Evolutionary conservation across 192 early-diverging fungal genomes (phyloP), one percentile per base, ranked within the genome.

Genomic region (Coemansia sp.): DNA sequence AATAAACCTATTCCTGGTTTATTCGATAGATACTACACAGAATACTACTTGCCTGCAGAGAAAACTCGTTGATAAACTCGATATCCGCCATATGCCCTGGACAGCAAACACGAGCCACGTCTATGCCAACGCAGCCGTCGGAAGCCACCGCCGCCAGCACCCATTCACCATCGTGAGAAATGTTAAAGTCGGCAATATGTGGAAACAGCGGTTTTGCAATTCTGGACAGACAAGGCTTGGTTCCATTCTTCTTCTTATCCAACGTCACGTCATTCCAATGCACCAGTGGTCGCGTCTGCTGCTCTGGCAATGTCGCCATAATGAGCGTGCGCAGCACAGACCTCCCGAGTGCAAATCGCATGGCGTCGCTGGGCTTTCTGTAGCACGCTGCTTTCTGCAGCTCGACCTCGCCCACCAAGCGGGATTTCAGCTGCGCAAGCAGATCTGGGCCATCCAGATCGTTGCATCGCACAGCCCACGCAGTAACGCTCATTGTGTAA

Each of bases 121-220:
- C 79, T 11, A 81, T 64, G 0, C 79, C 79, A 38, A 81, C 52
- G 5, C 67, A 13, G 1, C 70, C 79, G 2, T 23, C 8, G 8
- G 43, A 42, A 0, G 66, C 40, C 10, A 67, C 58, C 13, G 73
- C 70, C 4, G 70, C 79, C 9, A 81, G 4, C 3, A 81, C 70
- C 70, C 73, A 81, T 18, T 60, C 50, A 4, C 73, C 79, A 49
- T 81, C 79, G 45, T 81, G 79, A 5, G 79, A 75, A 23, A 81
- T 81, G 61, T 81, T 81, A 53, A 81, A 81, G 39, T 75, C 79
- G 8, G 57, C 48, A 13, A 73, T 49, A 6, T 49, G 38, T 12
- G 16, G 45, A 40, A 50, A 67, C 2, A 26, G 16, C 2, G 6
- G 0, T 52, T 48, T 62, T 16, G 63, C 49, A 9, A 21, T 16